Conservation (phyloP, 179 eudicot genomes). For the Beta corolliflora region DNA sequence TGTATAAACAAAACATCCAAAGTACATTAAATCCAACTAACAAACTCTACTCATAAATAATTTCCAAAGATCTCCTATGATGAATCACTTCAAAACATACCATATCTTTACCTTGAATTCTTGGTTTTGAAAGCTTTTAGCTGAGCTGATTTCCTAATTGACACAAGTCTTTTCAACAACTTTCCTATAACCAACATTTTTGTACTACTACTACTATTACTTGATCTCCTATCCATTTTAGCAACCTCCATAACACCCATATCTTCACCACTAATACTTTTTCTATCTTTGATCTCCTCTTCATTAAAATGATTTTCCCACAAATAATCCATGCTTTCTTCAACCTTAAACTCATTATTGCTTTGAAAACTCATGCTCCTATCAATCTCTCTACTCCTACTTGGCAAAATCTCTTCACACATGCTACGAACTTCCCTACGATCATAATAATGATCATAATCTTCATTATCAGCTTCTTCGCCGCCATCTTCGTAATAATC, state of each 20-base stretch:
- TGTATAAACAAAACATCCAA: no score
- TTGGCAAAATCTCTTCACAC: constrained; percentile 26
- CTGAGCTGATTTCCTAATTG: constrained; percentile 28
- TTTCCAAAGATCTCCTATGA: not conserved
- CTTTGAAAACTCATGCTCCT: constrained; percentile 29
- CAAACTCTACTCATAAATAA: not conserved
- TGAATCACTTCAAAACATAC: no score
- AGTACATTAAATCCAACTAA: not conserved
- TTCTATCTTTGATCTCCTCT: constrained; percentile 19
- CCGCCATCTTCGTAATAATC: not conserved
- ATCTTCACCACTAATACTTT: constrained; percentile 14
- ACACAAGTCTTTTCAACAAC: constrained; percentile 34
- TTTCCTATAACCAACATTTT: constrained; percentile 25
- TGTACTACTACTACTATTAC: constrained; percentile 1
- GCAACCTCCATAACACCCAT: constrained; percentile 19
- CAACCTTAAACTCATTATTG: constrained; percentile 22
- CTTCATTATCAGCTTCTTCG: not conserved
- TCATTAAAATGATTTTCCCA: constrained; percentile 44
- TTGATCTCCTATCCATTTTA: constrained; percentile 15
- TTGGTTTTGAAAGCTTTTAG: constrained; percentile 18
- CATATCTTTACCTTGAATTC: constrained; percentile 5
- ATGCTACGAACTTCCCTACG: constrained; percentile 32
- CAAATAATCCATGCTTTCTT: constrained; percentile 45
- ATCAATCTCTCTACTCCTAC: not conserved
- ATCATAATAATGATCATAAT: constrained; percentile 7